Percentiles rank a stretch among this genome's conserved stretches.
phyloP scores from a whole-genome alignment of 179 eudicot species.

The Actinidia polygama region DNA sequence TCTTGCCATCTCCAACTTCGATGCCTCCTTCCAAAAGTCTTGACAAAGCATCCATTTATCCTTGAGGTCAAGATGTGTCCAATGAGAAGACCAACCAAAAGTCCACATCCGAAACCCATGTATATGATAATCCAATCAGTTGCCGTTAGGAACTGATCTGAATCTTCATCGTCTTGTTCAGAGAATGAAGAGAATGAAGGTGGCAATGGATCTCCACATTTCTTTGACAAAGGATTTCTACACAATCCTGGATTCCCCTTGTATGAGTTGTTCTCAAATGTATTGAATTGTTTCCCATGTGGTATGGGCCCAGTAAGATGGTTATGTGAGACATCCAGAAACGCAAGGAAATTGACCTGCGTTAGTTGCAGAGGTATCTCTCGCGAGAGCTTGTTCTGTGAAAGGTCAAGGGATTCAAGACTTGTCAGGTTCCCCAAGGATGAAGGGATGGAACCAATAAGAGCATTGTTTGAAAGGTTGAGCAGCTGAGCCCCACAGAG shows the following conservation, averaged over 20 bases:
- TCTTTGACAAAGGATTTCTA: not conserved
- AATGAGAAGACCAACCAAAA: constrained; percentile 28
- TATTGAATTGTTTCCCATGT: not conserved
- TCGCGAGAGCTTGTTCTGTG: not conserved
- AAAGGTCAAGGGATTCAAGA: not conserved
- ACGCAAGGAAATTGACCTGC: not conserved
- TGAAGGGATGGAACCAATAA: not conserved
- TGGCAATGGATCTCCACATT: not conserved
- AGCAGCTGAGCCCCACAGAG: constrained; percentile 35
- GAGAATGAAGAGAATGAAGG: not conserved
- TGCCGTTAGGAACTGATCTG: constrained; percentile 5
- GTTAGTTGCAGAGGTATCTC: not conserved
- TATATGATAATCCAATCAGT: constrained; percentile 34
- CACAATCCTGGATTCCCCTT: not conserved
- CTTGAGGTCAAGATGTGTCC: constrained; percentile 12
- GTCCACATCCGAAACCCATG: constrained; percentile 36
- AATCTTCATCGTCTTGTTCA: not conserved
- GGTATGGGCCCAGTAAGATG: not conserved
- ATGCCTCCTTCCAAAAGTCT: not conserved
- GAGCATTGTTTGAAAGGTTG: constrained; percentile 40
- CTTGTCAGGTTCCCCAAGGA: not conserved
- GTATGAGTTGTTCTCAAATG: not conserved
- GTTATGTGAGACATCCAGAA: not conserved
- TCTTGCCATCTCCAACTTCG: not conserved
- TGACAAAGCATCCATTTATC: constrained; percentile 13